Conservation (phyloP, 2,329 filamentous ascomycete genomes). For the Acephala macrosclerotiorum region DNA sequence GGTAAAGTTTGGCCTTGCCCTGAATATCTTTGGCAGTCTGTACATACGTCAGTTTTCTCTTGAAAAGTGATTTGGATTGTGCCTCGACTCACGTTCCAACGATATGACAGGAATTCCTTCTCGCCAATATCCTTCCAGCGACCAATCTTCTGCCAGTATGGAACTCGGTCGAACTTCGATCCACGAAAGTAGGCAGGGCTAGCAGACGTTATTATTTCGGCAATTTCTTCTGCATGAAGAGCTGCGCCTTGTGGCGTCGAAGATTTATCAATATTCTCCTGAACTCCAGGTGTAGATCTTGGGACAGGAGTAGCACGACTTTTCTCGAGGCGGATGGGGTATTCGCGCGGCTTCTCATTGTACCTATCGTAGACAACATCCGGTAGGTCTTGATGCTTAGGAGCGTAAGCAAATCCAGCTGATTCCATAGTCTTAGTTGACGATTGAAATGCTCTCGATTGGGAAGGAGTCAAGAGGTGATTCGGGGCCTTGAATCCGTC, state of each 20-base stretch:
- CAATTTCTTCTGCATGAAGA: not conserved
- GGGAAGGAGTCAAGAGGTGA: not conserved
- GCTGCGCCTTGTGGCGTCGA: not conserved
- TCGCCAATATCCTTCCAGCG: slow-evolving; percentile 56
- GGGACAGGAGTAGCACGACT: not conserved
- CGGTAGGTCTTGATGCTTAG: slow-evolving; percentile 6
- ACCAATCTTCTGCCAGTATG: slow-evolving; percentile 59
- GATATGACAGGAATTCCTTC: slow-evolving; percentile 59
- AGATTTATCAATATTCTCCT: not conserved
- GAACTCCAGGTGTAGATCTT: not conserved
- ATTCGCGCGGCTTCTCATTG: not conserved
- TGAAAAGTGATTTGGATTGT: not conserved
- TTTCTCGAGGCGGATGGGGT: not conserved
- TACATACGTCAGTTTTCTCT: not conserved
- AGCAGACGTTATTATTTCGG: not conserved
- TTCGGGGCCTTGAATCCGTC: not conserved
- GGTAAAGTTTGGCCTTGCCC: slow-evolving; percentile 52
- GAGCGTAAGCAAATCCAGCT: slow-evolving; percentile 23
- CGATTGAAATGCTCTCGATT: slow-evolving; percentile 12
- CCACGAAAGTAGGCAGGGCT: slow-evolving; percentile 26
- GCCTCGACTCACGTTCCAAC: slow-evolving; percentile 58
- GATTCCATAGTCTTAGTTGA: slow-evolving; percentile 7
- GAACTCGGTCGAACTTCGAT: slow-evolving; percentile 30
- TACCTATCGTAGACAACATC: not conserved
- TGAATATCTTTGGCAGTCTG: slow-evolving; percentile 60